Conservation (phyloP, 345 rosid genomes). For the Anacardium occidentale region DNA sequence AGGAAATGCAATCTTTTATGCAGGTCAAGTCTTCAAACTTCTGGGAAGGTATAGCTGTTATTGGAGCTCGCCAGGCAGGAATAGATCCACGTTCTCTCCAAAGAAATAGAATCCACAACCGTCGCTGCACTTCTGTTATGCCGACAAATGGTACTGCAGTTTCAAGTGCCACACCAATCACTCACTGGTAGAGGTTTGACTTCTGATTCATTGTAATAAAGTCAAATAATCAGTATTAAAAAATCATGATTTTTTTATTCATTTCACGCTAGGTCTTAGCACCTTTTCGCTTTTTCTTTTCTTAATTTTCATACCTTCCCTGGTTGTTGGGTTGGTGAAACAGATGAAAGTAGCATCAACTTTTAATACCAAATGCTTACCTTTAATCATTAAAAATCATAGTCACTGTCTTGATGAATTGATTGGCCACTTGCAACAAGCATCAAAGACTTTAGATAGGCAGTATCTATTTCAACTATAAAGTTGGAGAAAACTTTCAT, state of each 20-base stretch:
- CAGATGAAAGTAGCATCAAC: not conserved
- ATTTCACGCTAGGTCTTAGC: not conserved
- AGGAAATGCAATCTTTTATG: constrained; percentile 14
- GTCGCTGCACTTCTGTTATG: constrained; percentile 18
- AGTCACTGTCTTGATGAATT: not conserved
- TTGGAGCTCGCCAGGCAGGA: constrained; percentile 64
- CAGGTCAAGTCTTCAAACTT: constrained; percentile 61
- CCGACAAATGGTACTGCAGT: constrained; percentile 32
- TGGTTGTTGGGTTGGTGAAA: not conserved
- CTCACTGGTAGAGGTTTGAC: constrained; percentile 5
- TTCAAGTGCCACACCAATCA: constrained; percentile 27
- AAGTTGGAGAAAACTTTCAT: not conserved
- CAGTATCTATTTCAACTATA: not conserved
- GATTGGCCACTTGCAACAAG: not conserved
- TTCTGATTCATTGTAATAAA: not conserved
- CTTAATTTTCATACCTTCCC: no score
- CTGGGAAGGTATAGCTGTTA: constrained; percentile 67
- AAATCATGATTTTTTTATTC: constrained; percentile 7
- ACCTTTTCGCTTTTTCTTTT: not conserved
- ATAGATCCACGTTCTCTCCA: constrained; percentile 50
- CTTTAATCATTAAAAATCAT: not conserved
- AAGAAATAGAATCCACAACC: constrained; percentile 39
- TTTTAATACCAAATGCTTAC: not conserved
- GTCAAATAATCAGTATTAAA: not conserved
- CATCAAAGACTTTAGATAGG: not conserved